phyloP scores from a whole-genome alignment of 140 eudicot genomes.

The Oenanthe javanica region DNA sequence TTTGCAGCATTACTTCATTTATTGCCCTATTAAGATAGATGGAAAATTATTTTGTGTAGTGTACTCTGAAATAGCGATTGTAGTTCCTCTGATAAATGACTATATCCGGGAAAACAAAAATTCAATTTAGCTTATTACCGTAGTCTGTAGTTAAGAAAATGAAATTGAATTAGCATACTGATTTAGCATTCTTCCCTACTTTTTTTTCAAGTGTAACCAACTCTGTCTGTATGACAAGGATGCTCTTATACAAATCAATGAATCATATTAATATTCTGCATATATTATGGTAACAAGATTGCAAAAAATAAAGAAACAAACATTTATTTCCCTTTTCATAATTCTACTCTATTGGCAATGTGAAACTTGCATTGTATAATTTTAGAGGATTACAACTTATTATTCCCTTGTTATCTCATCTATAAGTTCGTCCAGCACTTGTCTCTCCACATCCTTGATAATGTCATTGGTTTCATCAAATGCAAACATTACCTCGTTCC shows the following conservation, averaged over 20 bases:
- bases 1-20: no score
- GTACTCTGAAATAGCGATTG: background rate
- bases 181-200: background rate
- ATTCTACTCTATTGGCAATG: background rate
- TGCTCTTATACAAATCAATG: background rate
- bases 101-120: background rate
- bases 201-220: background rate
- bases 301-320: background rate
- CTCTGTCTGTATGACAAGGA: background rate
- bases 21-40: no score
- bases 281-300: background rate
- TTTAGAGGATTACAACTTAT: conserved; percentile 17
- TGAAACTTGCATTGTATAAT: background rate
- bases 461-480: conserved; percentile 54
- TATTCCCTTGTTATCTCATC: conserved; percentile 54
- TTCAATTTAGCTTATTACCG: background rate
- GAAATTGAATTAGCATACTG: background rate
- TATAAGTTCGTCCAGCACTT: conserved; percentile 49
- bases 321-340: background rate
- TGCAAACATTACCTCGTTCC: conserved; percentile 43
- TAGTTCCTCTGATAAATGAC: background rate
- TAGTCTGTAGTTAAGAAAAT: background rate
- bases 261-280: background rate
- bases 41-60: background rate
- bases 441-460: conserved; percentile 50